phyloP scores from a whole-genome alignment of 129 eudicot genomes.

The Chrysanthemum lavandulifolium region DNA sequence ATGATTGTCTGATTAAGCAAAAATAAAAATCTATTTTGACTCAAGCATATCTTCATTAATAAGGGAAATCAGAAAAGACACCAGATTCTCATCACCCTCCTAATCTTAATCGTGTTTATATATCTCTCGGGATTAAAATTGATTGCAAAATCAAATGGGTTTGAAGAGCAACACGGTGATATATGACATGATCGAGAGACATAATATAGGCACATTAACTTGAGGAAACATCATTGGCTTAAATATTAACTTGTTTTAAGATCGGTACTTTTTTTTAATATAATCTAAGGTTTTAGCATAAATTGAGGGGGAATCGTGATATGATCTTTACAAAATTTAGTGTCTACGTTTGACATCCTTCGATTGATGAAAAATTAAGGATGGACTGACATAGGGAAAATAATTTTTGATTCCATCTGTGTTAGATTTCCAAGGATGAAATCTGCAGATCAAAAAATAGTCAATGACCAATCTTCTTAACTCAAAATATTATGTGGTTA shows the following conservation, averaged over 20 bases:
- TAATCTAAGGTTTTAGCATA: not conserved
- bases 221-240: too few relatives aligned
- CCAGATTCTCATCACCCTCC: not conserved
- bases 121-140: too few relatives aligned
- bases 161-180: too few relatives aligned
- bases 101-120: too few relatives aligned
- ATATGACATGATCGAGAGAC: too few relatives aligned
- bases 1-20: not conserved
- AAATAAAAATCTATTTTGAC: not conserved
- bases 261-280: too few relatives aligned
- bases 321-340: not conserved
- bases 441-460: not conserved
- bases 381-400: not conserved
- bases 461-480: not conserved
- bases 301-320: not conserved
- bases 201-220: too few relatives aligned
- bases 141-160: too few relatives aligned
- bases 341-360: not conserved
- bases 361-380: not conserved
- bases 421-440: not conserved
- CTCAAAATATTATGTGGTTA: not conserved
- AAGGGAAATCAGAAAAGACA: not conserved
- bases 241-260: too few relatives aligned
- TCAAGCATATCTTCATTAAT: not conserved
- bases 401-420: not conserved